Conservation (phyloP, 768 basidiomycete genomes). For the Porpolomopsis calyptriformis region DNA sequence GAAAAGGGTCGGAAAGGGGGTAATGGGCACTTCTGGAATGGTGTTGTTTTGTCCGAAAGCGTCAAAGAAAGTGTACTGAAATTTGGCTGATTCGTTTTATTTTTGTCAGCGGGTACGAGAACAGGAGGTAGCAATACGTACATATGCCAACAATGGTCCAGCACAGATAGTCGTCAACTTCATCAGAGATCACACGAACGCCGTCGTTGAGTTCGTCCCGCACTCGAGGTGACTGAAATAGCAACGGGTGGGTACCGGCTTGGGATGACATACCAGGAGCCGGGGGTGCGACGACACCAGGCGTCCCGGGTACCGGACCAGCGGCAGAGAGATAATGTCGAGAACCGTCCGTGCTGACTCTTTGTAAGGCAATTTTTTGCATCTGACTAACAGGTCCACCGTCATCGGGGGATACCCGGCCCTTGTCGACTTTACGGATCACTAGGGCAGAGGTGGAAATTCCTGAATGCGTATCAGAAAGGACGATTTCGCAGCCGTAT, state of each 20-base stretch:
- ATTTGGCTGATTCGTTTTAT: constrained; percentile 53
- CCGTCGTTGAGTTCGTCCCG: constrained; percentile 77
- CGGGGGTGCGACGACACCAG: constrained; percentile 56
- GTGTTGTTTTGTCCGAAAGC: constrained; percentile 71
- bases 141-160: constrained; percentile 97
- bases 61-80: constrained; percentile 91
- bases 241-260: constrained; percentile 68
- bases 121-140: constrained; percentile 29
- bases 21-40: constrained; percentile 72
- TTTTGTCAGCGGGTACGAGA: constrained; percentile 11
- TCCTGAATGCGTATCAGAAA: constrained; percentile 78
- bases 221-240: constrained; percentile 72
- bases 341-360: constrained; percentile 71
- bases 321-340: constrained; percentile 85
- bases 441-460: constrained; percentile 77
- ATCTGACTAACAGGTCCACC: constrained; percentile 92
- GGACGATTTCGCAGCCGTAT: constrained; percentile 81
- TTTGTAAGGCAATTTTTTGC: constrained; percentile 89
- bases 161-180: constrained; percentile 89
- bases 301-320: constrained; percentile 71
- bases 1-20: constrained; percentile 83
- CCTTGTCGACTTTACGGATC: constrained; percentile 90
- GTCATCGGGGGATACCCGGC: constrained; percentile 74
- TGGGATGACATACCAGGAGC: constrained; percentile 67
- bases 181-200: constrained; percentile 63